Conservation (phyloP, 192 early-diverging fungal genomes). For the Umbelopsis sp. region DNA sequence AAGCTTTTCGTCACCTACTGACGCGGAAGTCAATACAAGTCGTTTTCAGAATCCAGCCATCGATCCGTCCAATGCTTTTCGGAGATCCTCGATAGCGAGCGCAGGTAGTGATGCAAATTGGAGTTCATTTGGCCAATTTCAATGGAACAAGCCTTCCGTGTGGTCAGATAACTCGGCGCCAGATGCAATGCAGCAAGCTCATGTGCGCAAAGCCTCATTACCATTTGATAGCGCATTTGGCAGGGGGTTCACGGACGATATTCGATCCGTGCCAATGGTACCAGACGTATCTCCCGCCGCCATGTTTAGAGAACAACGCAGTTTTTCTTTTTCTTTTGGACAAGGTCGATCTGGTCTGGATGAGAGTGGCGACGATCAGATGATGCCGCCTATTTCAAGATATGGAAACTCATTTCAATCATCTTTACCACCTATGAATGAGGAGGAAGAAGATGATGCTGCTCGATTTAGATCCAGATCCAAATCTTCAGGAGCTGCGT, state of each 20-base stretch:
- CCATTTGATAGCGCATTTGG: not conserved
- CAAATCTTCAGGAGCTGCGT: slow-evolving; percentile 71
- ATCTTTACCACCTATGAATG: slow-evolving; percentile 43
- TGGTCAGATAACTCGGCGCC: slow-evolving; percentile 18
- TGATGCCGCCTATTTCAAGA: slow-evolving; percentile 16
- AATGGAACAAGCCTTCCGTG: slow-evolving; percentile 49
- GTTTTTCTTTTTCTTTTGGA: slow-evolving; percentile 59
- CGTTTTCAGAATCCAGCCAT: slow-evolving; percentile 7
- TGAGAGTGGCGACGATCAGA: slow-evolving; percentile 25
- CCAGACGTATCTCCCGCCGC: slow-evolving; percentile 44
- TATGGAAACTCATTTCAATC: slow-evolving; percentile 39
- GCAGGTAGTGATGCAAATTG: slow-evolving; percentile 28
- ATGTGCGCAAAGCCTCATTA: not conserved
- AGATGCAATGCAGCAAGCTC: not conserved
- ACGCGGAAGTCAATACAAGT: not conserved
- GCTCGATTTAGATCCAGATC: slow-evolving; percentile 56
- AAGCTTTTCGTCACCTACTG: slow-evolving; percentile 8
- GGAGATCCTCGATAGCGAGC: not conserved
- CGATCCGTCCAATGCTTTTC: not conserved
- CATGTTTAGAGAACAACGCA: slow-evolving; percentile 51
- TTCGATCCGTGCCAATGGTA: slow-evolving; percentile 38
- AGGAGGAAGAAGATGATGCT: slow-evolving; percentile 45
- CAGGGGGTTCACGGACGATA: slow-evolving; percentile 20
- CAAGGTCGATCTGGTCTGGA: slow-evolving; percentile 36
- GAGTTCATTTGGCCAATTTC: slow-evolving; percentile 55